Conservation (phyloP, 1,284 basidiomycete species). For the Porogramme epimiltina region DNA sequence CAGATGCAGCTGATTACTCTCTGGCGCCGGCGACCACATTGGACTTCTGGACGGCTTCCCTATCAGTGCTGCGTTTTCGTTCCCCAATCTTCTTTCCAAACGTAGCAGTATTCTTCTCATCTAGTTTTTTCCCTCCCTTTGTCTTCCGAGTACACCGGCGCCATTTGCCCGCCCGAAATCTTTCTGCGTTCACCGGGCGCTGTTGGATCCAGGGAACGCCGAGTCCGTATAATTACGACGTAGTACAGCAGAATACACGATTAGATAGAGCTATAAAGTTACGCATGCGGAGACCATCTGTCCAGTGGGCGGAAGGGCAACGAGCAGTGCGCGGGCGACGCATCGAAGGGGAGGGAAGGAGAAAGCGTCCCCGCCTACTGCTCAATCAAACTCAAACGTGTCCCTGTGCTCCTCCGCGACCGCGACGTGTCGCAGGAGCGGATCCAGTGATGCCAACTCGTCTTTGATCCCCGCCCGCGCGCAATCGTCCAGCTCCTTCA, state of each 20-base stretch:
- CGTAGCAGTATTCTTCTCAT: constrained; percentile 11
- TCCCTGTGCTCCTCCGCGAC: constrained; percentile 28
- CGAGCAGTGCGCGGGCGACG: background rate
- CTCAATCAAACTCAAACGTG: constrained; percentile 25
- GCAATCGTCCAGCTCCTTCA: constrained; percentile 82
- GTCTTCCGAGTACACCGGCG: background rate
- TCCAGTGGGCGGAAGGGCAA: constrained; percentile 1
- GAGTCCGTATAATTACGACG: constrained; percentile 15
- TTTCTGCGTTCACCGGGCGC: background rate
- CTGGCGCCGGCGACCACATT: constrained; percentile 17
- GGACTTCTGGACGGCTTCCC: constrained; percentile 16
- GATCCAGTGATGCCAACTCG: constrained; percentile 79
- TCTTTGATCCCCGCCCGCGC: constrained; percentile 80
- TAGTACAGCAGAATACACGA: constrained; percentile 24
- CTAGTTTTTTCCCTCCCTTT: background rate
- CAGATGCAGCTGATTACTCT: constrained; percentile 11
- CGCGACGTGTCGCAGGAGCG: constrained; percentile 62
- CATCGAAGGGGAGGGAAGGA: background rate
- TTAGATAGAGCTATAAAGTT: constrained; percentile 30
- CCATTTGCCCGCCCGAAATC: background rate
- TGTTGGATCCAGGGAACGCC: background rate
- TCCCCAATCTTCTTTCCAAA: constrained; percentile 1
- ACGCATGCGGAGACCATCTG: constrained; percentile 13
- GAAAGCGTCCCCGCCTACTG: background rate
- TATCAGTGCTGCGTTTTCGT: constrained; percentile 16